Evolutionary conservation across 2,329 filamentous ascomycete genomes (phyloP).

Genomic region (Bisporella sp.): DNA sequence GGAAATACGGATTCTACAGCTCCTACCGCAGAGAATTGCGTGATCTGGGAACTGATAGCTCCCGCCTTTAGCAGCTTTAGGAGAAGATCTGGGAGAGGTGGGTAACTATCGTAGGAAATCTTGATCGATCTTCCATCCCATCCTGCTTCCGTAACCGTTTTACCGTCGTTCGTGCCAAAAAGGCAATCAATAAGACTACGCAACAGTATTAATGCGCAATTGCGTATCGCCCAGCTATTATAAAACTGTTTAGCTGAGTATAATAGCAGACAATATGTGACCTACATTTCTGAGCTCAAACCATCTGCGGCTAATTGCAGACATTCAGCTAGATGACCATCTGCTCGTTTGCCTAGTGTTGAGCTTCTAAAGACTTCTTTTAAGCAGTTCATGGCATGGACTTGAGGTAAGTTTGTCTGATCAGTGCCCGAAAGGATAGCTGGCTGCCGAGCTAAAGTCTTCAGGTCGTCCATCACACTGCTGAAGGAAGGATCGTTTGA

Average conservation of each 20-base stretch:
- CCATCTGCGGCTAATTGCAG: constrained; percentile 75
- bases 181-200: constrained; percentile 76
- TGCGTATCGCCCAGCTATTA: constrained; percentile 80
- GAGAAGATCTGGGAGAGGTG: constrained; percentile 56
- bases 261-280: constrained; percentile 2
- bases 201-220: constrained; percentile 85
- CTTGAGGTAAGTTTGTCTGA: constrained; percentile 70
- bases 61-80: constrained; percentile 47
- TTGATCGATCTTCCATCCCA: constrained; percentile 58
- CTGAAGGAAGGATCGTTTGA: constrained; percentile 53
- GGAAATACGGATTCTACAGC: constrained; percentile 71
- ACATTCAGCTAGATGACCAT: constrained; percentile 65
- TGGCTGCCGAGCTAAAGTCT: constrained; percentile 48
- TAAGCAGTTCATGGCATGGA: constrained; percentile 90
- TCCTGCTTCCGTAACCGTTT: constrained; percentile 49
- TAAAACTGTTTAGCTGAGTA: not conserved
- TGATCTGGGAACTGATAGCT: constrained; percentile 2
- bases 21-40: constrained; percentile 26
- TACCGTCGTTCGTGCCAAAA: constrained; percentile 70
- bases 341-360: constrained; percentile 63
- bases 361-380: constrained; percentile 89
- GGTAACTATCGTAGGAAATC: constrained; percentile 64
- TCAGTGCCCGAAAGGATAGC: constrained; percentile 46
- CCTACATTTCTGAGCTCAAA: constrained; percentile 70
- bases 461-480: constrained; percentile 55